These are phyloP conservation scores for Trichothecium roseum DNA, from an alignment of 2,329 filamentous ascomycete species.

Conservation along the genomic window DNA sequence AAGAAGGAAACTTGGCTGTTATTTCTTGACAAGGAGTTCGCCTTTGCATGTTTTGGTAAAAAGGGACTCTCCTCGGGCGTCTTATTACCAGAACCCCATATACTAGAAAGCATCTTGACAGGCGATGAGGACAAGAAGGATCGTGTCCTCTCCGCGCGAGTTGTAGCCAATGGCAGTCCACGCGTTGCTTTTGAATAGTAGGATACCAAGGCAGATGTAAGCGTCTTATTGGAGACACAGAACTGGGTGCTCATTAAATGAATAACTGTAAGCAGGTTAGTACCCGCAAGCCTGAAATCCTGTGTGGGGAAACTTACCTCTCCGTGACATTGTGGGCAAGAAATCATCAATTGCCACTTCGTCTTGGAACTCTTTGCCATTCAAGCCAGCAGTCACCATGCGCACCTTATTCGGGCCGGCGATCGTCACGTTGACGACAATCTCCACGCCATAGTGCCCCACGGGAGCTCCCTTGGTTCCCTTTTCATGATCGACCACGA, in stretches of 20 bases:
- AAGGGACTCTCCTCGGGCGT: conserved; percentile 19
- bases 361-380: conserved; percentile 64
- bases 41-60: neutral
- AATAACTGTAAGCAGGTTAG: conserved; percentile 45
- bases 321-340: conserved; percentile 60
- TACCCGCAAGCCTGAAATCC: too few species aligned
- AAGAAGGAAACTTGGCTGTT: conserved; percentile 44
- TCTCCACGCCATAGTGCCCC: conserved; percentile 59
- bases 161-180: conserved; percentile 44
- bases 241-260: conserved; percentile 64
- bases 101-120: conserved; percentile 78
- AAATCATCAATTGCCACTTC: conserved; percentile 65
- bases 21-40: conserved; percentile 16
- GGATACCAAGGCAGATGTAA: conserved; percentile 60
- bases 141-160: conserved; percentile 53
- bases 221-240: conserved; percentile 50
- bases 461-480: conserved; percentile 56
- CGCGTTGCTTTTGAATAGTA: conserved; percentile 71
- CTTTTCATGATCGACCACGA: conserved; percentile 62
- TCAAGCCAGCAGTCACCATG: conserved; percentile 49
- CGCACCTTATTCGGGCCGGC: conserved; percentile 40
- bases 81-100: conserved; percentile 50
- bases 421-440: conserved; percentile 53
- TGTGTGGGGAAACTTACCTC: conserved; percentile 56
- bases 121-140: conserved; percentile 74